Evolutionary conservation across 331 rosid species (phyloP).

Genomic region (Malus hybrid): DNA sequence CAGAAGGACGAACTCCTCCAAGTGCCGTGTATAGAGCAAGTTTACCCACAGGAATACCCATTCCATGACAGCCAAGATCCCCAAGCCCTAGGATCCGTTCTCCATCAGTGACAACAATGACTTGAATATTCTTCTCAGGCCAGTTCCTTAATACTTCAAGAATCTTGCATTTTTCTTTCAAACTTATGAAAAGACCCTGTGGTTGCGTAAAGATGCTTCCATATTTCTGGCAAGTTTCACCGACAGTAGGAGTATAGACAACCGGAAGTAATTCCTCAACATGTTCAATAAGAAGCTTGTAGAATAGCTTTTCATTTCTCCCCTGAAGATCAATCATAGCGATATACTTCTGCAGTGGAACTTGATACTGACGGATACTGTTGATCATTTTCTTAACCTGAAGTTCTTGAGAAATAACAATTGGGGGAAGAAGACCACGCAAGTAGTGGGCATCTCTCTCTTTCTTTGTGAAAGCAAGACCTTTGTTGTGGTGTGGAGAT

Average conservation of each 20-base stretch:
- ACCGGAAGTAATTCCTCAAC: conserved; percentile 96
- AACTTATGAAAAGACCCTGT: conserved; percentile 90
- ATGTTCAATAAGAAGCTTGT: conserved; percentile 69
- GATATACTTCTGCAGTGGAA: conserved; percentile 83
- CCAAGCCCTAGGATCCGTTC: conserved; percentile 95
- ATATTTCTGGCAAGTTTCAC: conserved; percentile 98
- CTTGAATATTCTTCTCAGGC: conserved; percentile 96
- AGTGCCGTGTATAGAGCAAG: conserved; percentile 89
- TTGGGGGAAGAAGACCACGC: conserved; percentile 96
- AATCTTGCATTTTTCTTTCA: conserved; percentile 92
- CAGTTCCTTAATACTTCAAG: conserved; percentile 93
- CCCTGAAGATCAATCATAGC: conserved; percentile 99
- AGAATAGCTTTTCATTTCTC: conserved; percentile 80
- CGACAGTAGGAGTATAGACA: conserved; percentile 96
- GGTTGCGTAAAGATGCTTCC: conserved; percentile 81
- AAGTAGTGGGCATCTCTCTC: conserved; percentile 97
- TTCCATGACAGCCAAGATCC: conserved; percentile 98
- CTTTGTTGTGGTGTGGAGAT: conserved; percentile 91
- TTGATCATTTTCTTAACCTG: conserved; percentile 84
- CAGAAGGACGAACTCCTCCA: conserved; percentile 93
- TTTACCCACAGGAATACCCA: conserved; percentile 98
- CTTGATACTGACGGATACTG: conserved; percentile 67
- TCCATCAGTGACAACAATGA: conserved; percentile 95
- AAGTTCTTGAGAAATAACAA: conserved; percentile 59
- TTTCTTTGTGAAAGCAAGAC: conserved; percentile 80